These are phyloP conservation scores for Aciculosporium take DNA, from an alignment of 2,329 filamentous ascomycete genomes.

Conservation along the genomic window DNA sequence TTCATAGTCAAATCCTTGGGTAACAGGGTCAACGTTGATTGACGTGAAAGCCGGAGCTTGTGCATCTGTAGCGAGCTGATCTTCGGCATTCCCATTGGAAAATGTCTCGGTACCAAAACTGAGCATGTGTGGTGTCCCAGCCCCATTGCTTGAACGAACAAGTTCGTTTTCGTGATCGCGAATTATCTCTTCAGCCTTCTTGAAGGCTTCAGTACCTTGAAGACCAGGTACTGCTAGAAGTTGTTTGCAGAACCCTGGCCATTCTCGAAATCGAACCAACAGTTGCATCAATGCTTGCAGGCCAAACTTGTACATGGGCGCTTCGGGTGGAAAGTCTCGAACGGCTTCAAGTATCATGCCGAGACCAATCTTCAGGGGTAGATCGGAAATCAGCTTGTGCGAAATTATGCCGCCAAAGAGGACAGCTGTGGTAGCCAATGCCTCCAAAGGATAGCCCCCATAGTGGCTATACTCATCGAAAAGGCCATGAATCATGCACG, in stretches of 20 bases:
- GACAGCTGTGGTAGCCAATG: constrained; percentile 86
- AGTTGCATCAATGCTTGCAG: constrained; percentile 88
- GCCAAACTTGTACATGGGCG: constrained; percentile 96
- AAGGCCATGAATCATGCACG: constrained; percentile 94
- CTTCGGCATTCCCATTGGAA: constrained; percentile 58
- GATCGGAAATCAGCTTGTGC: constrained; percentile 75
- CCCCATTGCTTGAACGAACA: constrained; percentile 39
- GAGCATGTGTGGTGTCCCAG: constrained; percentile 23
- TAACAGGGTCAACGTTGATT: constrained; percentile 59
- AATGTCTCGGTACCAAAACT: constrained; percentile 33
- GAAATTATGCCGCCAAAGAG: constrained; percentile 95
- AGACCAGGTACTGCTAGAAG: constrained; percentile 70
- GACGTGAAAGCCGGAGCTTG: constrained; percentile 60
- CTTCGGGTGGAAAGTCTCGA: constrained; percentile 64
- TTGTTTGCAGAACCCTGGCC: constrained; percentile 87
- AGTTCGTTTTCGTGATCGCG: constrained; percentile 50
- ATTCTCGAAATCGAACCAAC: constrained; percentile 69
- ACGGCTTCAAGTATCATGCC: constrained; percentile 98
- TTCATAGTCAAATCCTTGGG: constrained; percentile 51
- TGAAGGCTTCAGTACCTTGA: constrained; percentile 71
- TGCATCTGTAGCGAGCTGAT: constrained; percentile 42
- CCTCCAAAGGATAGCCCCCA: constrained; percentile 88
- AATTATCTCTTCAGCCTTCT: constrained; percentile 68
- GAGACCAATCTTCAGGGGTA: constrained; percentile 85
- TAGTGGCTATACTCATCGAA: constrained; percentile 98